Percentiles rank a stretch among this genome's conserved stretches.
Conservation (phyloP, 2,329 filamentous ascomycete species). For the Dothidotthia symphoricarpi region DNA sequence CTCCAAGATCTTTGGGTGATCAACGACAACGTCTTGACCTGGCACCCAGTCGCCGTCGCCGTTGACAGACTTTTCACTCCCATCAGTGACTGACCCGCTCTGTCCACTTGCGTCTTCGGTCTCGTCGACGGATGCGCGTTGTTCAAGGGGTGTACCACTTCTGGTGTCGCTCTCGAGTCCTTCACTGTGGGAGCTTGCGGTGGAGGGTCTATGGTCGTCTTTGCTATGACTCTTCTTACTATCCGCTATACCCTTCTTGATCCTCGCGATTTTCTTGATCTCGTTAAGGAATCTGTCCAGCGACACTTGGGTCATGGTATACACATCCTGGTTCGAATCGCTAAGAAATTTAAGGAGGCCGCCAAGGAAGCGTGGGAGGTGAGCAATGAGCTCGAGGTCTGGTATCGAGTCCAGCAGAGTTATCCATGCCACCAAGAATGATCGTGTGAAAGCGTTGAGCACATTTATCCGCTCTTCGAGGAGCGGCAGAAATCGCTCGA, state of each 20-base stretch:
- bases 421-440: conserved; percentile 95
- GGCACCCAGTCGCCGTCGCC: conserved; percentile 94
- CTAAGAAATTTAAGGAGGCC: conserved; percentile 89
- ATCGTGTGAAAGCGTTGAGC: conserved; percentile 89
- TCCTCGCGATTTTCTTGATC: conserved; percentile 88
- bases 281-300: conserved; percentile 88
- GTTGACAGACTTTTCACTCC: conserved; percentile 44
- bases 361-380: conserved; percentile 85
- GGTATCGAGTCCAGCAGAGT: conserved; percentile 93
- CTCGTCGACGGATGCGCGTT: conserved; percentile 50
- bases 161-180: conserved; percentile 55
- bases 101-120: conserved; percentile 47
- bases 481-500: conserved; percentile 86
- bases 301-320: conserved; percentile 83
- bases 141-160: conserved; percentile 49
- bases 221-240: conserved; percentile 70
- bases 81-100: conserved; percentile 33
- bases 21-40: conserved; percentile 92
- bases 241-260: conserved; percentile 89
- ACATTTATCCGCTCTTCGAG: conserved; percentile 93
- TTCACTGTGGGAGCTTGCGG: conserved; percentile 50
- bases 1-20: conserved; percentile 86
- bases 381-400: conserved; percentile 89
- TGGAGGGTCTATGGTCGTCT: conserved; percentile 66
- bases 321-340: conserved; percentile 89